phyloP scores from a whole-genome alignment of 1,139 yeast species.

The Scheffersomyces parashehatae region DNA sequence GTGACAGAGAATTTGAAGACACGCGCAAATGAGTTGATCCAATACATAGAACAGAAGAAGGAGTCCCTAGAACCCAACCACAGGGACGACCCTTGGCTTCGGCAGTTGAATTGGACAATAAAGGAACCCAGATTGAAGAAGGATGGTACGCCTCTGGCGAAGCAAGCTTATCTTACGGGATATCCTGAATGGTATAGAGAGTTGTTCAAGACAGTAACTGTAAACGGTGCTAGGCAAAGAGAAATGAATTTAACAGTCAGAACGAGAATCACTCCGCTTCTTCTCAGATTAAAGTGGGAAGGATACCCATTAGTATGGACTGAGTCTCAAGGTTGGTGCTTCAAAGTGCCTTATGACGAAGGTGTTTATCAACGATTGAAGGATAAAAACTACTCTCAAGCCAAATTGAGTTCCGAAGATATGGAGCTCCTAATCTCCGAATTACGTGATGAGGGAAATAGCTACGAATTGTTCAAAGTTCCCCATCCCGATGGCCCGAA shows the following conservation, averaged over 20 bases:
- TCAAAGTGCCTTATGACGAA: constrained; percentile 53
- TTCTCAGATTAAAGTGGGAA: constrained; percentile 84
- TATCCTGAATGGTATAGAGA: constrained; percentile 93
- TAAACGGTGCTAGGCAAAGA: constrained; percentile 23
- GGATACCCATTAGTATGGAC: constrained; percentile 82
- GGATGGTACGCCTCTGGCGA: constrained; percentile 73
- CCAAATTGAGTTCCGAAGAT: constrained; percentile 16
- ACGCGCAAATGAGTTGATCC: constrained; percentile 63
- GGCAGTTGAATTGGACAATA: constrained; percentile 85
- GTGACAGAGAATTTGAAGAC: constrained; percentile 60
- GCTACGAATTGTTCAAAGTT: constrained; percentile 57
- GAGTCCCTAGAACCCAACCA: constrained; percentile 29
- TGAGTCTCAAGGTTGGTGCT: constrained; percentile 84
- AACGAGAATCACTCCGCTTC: constrained; percentile 73
- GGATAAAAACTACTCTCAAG: constrained; percentile 52
- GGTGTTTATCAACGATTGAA: constrained; percentile 39
- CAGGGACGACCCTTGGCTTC: constrained; percentile 79
- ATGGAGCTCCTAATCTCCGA: constrained; percentile 21
- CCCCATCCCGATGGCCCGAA: constrained; percentile 89
- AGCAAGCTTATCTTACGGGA: constrained; percentile 79
- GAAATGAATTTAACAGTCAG: constrained; percentile 66
- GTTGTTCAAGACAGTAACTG: constrained; percentile 51
- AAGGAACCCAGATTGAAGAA: constrained; percentile 64
- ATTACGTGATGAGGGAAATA: constrained; percentile 23
- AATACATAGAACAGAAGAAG: constrained; percentile 23